A percentile compares a stretch with the other conserved stretches of the same genome.
Conservation (phyloP, 1,139 yeast genomes). For the Maudiozyma humilis region DNA sequence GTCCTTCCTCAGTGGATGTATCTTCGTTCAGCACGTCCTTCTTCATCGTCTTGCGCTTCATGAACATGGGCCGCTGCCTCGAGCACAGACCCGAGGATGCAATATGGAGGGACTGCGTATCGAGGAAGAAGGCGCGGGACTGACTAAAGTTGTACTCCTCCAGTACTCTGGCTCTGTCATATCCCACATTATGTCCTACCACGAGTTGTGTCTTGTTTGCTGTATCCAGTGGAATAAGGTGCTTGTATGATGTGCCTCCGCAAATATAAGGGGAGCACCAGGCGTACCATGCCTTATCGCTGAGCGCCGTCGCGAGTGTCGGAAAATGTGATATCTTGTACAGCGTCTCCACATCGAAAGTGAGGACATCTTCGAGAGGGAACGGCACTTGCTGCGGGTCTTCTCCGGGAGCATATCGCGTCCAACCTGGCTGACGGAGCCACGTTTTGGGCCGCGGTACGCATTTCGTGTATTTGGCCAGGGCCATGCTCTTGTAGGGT, state of each 20-base stretch:
- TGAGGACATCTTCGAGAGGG: constrained; percentile 59
- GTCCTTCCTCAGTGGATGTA: constrained; percentile 13
- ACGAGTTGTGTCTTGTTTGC: constrained; percentile 45
- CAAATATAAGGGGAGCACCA: constrained; percentile 88
- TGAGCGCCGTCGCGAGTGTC: constrained; percentile 73
- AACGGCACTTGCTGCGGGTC: constrained; percentile 51
- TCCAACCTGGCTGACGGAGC: constrained; percentile 72
- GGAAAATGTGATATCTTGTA: constrained; percentile 71
- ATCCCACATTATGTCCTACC: constrained; percentile 85
- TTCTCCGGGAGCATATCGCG: constrained; percentile 50
- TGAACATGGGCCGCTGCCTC: constrained; percentile 77
- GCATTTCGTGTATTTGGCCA: constrained; percentile 34
- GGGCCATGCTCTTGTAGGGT: constrained; percentile 49
- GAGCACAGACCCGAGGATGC: constrained; percentile 92
- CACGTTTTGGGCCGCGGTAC: constrained; percentile 52
- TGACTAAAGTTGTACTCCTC: constrained; percentile 72
- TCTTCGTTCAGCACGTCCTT: constrained; percentile 15
- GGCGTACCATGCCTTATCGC: constrained; percentile 79
- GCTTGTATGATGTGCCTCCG: constrained; percentile 37
- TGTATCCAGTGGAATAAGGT: constrained; percentile 62
- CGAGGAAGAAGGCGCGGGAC: constrained; percentile 71
- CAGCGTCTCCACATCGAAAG: constrained; percentile 85
- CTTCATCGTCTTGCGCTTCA: constrained; percentile 44
- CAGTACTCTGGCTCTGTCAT: constrained; percentile 74
- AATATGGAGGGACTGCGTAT: constrained; percentile 88